A percentile compares a stretch with the other conserved stretches of the same genome.
Conservation (phyloP, 2,329 filamentous ascomycete species). For the Sporothrix schenckii region DNA sequence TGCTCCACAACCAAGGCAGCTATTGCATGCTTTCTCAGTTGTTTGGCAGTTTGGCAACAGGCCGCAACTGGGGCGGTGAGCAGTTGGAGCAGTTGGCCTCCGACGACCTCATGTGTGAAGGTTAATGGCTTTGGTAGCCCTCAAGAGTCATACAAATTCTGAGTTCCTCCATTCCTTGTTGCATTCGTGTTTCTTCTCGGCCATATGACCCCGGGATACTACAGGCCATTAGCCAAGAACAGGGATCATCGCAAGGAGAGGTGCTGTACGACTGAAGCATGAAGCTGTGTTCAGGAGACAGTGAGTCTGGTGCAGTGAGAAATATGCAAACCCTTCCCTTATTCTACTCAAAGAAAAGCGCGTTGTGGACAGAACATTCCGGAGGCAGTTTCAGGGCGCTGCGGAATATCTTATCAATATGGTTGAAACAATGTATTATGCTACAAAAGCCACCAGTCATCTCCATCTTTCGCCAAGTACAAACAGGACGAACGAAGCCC, state of each 20-base stretch:
- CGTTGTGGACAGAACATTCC: too few relatives aligned
- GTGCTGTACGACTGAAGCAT: conserved; percentile 6
- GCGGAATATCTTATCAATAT: background rate
- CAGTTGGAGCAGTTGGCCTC: conserved; percentile 23
- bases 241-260: conserved; percentile 4
- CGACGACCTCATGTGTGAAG: background rate
- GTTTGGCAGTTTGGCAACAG: background rate
- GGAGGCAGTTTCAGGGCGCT: background rate
- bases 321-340: background rate
- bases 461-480: background rate
- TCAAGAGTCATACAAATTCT: background rate
- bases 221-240: background rate
- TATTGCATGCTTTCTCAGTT: background rate
- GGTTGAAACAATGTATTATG: background rate
- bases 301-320: too few relatives aligned
- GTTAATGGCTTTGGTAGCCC: background rate
- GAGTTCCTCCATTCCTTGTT: background rate
- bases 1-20: conserved; percentile 26
- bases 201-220: background rate
- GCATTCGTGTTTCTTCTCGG: background rate
- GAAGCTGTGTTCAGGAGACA: background rate
- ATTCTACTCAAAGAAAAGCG: background rate
- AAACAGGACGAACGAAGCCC: background rate
- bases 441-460: background rate
- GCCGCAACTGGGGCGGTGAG: background rate